A percentile compares a stretch with the other conserved stretches of the same genome.
Conservation (phyloP, 768 basidiomycete species). For the Russula abietina region DNA sequence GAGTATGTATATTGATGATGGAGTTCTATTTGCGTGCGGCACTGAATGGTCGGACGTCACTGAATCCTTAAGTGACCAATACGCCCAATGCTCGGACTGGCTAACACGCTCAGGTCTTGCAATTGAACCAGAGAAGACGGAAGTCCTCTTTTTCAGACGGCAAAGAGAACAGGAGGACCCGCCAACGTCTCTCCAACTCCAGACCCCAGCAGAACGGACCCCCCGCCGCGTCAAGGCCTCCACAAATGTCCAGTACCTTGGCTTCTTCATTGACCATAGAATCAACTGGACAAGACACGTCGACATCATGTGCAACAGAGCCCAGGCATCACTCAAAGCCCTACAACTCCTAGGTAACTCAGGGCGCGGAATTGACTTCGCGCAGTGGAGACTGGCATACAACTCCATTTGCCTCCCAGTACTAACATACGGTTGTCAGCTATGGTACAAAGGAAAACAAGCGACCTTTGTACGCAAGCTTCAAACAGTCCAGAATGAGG, state of each 20-base stretch:
- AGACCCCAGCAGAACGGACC: background rate
- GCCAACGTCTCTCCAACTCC: background rate
- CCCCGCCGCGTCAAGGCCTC: background rate
- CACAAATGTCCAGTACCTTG: background rate
- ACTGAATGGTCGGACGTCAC: background rate
- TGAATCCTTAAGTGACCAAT: background rate
- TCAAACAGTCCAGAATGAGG: too few species aligned
- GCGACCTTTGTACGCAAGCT: too few species aligned
- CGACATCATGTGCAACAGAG: background rate
- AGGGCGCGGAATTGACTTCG: too few species aligned
- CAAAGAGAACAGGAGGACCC: too few species aligned
- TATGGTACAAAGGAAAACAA: too few species aligned
- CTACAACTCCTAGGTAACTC: too few species aligned
- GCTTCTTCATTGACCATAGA: background rate
- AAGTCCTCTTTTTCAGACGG: background rate
- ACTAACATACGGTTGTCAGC: too few species aligned
- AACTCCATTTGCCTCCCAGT: too few species aligned
- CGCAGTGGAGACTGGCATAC: too few species aligned
- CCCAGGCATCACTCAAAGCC: too few species aligned
- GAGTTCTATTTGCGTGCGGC: background rate
- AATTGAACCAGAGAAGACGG: background rate
- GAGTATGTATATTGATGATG: too few species aligned
- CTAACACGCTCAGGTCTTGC: background rate
- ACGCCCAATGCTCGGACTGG: background rate
- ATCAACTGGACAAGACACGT: background rate